Evolutionary conservation across 2,329 filamentous ascomycete genomes (phyloP).

Genomic region (Nemania bipapillata): DNA sequence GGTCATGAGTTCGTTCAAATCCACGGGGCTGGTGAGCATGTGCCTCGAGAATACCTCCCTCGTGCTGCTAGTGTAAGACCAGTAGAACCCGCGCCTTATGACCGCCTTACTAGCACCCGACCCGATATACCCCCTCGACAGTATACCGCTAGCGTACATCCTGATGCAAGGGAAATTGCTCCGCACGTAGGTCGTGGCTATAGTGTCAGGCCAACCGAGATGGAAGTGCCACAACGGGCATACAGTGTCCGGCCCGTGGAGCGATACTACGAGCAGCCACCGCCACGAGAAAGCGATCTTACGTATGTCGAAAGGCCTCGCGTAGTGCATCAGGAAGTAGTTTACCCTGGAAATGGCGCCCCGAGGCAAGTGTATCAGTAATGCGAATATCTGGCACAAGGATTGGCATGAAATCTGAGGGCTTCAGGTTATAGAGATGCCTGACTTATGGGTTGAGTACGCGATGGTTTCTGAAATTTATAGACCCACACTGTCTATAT

Average conservation of each 20-base stretch:
- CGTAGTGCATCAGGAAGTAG: conserved; percentile 56
- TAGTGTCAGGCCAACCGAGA: conserved; percentile 50
- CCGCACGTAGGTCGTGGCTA: conserved; percentile 49
- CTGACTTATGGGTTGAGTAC: conserved; percentile 9
- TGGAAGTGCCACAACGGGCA: conserved; percentile 52
- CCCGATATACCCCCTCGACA: conserved; percentile 59
- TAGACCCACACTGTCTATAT: conserved; percentile 3
- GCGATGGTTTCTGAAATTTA: conserved; percentile 10
- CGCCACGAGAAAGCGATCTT: conserved; percentile 55
- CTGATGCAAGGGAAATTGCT: conserved; percentile 53
- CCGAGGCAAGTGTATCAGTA: conserved; percentile 49
- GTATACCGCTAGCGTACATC: conserved; percentile 58
- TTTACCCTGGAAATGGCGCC: conserved; percentile 57
- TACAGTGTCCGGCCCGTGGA: conserved; percentile 58
- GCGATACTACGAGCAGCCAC: conserved; percentile 57
- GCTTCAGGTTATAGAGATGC: not conserved
- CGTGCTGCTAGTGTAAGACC: conserved; percentile 70
- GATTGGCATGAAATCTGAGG: conserved; percentile 19
- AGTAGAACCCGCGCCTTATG: conserved; percentile 57
- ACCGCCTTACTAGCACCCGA: conserved; percentile 57
- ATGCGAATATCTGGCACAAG: conserved; percentile 16
- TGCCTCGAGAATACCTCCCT: conserved; percentile 64
- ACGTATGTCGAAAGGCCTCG: conserved; percentile 60
- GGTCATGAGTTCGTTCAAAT: conserved; percentile 62
- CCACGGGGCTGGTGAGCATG: conserved; percentile 59